phyloP scores from a whole-genome alignment of 2,329 filamentous ascomycete species.

The Phialemonium atrogriseum region DNA sequence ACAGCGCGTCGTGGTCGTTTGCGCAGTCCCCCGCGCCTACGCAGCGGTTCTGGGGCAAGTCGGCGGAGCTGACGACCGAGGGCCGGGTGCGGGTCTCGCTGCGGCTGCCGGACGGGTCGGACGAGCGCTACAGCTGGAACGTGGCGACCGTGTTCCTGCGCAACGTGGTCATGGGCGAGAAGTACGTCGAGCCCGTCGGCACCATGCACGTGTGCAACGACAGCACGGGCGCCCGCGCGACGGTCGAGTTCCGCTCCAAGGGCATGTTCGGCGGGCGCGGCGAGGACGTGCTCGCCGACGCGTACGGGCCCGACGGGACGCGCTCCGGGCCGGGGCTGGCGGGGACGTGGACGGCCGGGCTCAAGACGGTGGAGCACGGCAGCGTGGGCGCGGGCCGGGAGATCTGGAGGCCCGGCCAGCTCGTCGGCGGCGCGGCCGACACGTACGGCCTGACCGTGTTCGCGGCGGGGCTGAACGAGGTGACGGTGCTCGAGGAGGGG shows the following conservation, averaged over 20 bases:
- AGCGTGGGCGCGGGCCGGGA: conserved; percentile 52
- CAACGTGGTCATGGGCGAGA: conserved; percentile 96
- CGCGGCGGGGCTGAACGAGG: conserved; percentile 78
- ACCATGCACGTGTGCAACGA: conserved; percentile 84
- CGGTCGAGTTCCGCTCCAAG: conserved; percentile 86
- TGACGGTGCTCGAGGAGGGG: conserved; percentile 69
- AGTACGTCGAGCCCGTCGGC: conserved; percentile 92
- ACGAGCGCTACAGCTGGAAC: conserved; percentile 83
- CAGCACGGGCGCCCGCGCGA: conserved; percentile 70
- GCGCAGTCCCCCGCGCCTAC: conserved; percentile 79
- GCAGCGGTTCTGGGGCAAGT: conserved; percentile 99
- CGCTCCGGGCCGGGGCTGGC: conserved; percentile 59
- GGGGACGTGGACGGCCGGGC: conserved; percentile 76
- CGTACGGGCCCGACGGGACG: conserved; percentile 57
- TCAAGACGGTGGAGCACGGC: conserved; percentile 46
- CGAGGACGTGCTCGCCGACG: conserved; percentile 78
- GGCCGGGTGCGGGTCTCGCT: conserved; percentile 75
- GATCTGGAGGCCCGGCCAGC: conserved; percentile 69
- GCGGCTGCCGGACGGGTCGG: conserved; percentile 48
- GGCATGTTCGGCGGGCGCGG: conserved; percentile 95
- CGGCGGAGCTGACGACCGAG: conserved; percentile 86
- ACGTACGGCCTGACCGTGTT: conserved; percentile 87
- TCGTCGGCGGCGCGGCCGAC: conserved; percentile 71
- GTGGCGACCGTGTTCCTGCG: conserved; percentile 84
- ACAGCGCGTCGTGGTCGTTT: conserved; percentile 77